Base-by-base conservation (phyloP, 2,329 filamentous ascomycete species). In the Aspergillus sp. region DNA sequence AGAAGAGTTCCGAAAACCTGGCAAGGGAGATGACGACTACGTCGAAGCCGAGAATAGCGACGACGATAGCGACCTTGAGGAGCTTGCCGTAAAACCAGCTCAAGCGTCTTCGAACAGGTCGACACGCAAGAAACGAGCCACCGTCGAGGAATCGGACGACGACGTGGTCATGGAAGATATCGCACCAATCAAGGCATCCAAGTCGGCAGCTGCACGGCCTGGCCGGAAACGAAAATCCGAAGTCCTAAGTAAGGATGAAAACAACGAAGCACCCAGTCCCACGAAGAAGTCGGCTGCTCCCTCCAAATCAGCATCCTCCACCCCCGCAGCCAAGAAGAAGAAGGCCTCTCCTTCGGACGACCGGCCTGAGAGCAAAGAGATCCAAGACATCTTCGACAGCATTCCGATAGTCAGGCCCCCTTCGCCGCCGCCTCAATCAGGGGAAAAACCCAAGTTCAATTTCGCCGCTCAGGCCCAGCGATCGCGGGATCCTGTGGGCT, bases 351-450 rank as follows among this genome's bases (percentile, higher is more conserved):
- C 84, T 74, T 90, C 92, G 73, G 81, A 84, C 3, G 84, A 86
- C 3, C 81, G 82, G 6, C 77, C 84, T 2, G 92, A 96, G 69
- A 88, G 87, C 69, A 83, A 88, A 16, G 84, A 85, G 22, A 87
- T 96, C 20, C 87, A 96, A 73, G 87, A 89, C 52, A 97, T 99
- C 50, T 85, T 98, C 32, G 89, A 96, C 71, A 91, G 87, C 66
- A 94, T 99, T 60, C 90, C 92, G 5, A 91, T 87, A 1, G 86
- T 99, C 47, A 83, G 89, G 59, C 84, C 95, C 22, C 95, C 95
- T 6, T 90, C 92, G 3, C 94, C 95, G 47, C 93, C 94, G 2
- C 83, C 89, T 1, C 85, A 87, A 63, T 85, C 88, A 57, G 85
- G 86, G 0, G 83, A 86, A 64, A 80, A 80, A 24, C 81, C 79